Percentiles rank a stretch among this genome's conserved stretches.
phyloP scores from a whole-genome alignment of 345 rosid species.

The Kernera saxatilis region DNA sequence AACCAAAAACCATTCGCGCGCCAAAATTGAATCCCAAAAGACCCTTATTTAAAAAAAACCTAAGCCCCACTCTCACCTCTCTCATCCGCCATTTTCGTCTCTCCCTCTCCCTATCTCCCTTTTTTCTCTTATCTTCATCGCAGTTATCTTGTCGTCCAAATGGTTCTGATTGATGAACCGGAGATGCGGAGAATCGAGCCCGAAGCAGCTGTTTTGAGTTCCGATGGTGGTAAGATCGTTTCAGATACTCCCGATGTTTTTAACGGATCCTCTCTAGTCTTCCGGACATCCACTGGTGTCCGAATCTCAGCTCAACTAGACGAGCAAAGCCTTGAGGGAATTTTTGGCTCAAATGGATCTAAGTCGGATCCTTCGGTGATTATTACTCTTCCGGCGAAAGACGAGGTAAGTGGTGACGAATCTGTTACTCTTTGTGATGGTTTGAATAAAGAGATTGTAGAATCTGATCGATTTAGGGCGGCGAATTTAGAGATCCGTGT shows the following conservation, averaged over 20 bases:
- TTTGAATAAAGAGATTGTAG: not conserved
- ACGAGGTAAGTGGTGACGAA: conserved; percentile 1
- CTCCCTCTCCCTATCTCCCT: no score
- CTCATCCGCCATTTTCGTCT: not conserved
- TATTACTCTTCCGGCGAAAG: not conserved
- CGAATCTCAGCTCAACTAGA: conserved; percentile 30
- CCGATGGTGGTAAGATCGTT: not conserved
- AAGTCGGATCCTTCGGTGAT: not conserved
- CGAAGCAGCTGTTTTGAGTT: not conserved
- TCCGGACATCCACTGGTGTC: conserved; percentile 35
- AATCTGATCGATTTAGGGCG: not conserved
- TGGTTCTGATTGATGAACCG: not conserved
- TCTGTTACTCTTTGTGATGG: not conserved
- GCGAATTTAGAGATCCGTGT: not conserved
- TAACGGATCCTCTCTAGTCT: not conserved
- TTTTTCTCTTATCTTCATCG: no score
- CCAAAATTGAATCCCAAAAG: conserved; percentile 3
- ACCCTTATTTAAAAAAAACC: conserved; percentile 4
- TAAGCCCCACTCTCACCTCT: not conserved
- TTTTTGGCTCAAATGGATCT: not conserved
- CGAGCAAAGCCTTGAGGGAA: not conserved
- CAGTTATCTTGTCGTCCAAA: not conserved
- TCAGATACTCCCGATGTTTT: not conserved
- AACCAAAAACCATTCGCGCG: conserved; percentile 5
- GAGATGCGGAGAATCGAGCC: not conserved